Percentiles rank a stretch among this genome's conserved stretches.
phyloP scores from a whole-genome alignment of 78 protist genomes.

The Ministeria vibrans region DNA sequence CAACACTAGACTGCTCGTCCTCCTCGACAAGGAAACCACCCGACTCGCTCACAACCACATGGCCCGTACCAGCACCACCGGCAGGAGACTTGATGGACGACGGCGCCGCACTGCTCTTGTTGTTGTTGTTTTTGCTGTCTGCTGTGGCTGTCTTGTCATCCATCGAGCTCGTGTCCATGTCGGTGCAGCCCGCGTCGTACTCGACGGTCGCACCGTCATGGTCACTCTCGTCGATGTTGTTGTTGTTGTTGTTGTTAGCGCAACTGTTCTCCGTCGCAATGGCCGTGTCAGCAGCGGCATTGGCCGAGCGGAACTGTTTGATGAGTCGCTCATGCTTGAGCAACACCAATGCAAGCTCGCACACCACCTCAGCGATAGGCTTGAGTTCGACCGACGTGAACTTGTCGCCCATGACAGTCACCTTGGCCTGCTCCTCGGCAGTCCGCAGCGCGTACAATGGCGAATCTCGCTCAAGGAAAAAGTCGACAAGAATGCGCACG shows the following conservation, averaged over 20 bases:
- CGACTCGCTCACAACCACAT: no score
- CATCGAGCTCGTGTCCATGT: background rate
- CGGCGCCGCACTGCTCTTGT: background rate
- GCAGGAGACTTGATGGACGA: background rate
- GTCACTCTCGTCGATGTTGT: background rate
- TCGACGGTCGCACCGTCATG: background rate
- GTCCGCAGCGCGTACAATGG: background rate
- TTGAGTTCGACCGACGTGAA: no score
- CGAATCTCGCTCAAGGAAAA: background rate
- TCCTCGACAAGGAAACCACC: background rate
- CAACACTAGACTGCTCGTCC: background rate
- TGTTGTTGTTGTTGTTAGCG: background rate
- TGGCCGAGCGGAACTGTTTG: background rate
- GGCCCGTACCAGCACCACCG: background rate
- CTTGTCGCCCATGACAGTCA: background rate
- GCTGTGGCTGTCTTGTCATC: background rate
- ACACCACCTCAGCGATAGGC: no score
- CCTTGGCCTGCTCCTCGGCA: background rate
- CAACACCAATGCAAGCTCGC: background rate
- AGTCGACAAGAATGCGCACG: background rate
- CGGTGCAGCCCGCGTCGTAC: background rate
- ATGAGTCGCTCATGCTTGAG: background rate
- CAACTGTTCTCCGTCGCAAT: background rate
- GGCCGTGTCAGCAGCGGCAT: background rate
- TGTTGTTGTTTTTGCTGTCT: background rate